Conservation (phyloP, 2,329 filamentous ascomycete genomes). For the Zasmidium angulare region DNA sequence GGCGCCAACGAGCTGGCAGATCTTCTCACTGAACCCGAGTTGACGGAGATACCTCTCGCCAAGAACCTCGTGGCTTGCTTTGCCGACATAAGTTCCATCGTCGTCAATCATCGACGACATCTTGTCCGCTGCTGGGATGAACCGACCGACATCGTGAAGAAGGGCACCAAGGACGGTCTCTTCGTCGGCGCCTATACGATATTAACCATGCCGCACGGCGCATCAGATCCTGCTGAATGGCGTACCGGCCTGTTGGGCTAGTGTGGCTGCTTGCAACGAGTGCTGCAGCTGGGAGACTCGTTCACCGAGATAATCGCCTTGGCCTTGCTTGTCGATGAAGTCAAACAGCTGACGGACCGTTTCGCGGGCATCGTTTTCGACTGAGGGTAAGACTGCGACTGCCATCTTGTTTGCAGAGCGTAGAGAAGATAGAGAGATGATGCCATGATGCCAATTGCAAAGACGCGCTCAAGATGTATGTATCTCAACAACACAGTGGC, state of each 20-base stretch:
- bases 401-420: slow-evolving; percentile 4
- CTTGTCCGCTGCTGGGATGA: slow-evolving; percentile 38
- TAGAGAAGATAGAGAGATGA: background rate
- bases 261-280: slow-evolving; percentile 34
- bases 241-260: slow-evolving; percentile 23
- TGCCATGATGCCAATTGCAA: background rate
- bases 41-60: slow-evolving; percentile 38
- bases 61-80: slow-evolving; percentile 40
- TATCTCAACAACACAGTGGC: background rate
- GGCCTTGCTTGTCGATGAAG: slow-evolving; percentile 28
- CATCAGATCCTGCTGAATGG: no score
- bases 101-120: slow-evolving; percentile 24
- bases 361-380: slow-evolving; percentile 14
- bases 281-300: slow-evolving; percentile 34
- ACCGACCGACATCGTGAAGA: slow-evolving; percentile 46
- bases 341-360: slow-evolving; percentile 22
- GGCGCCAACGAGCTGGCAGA: slow-evolving; percentile 39
- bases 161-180: slow-evolving; percentile 41
- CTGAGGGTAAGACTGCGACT: slow-evolving; percentile 1
- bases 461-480: background rate
- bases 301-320: slow-evolving; percentile 34
- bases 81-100: slow-evolving; percentile 35
- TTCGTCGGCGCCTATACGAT: slow-evolving; percentile 19
- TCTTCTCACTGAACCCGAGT: slow-evolving; percentile 38
- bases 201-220: no score